These are phyloP conservation scores for Astrothelium subdiscretum DNA, from an alignment of 495 filamentous ascomycete species.

Conservation along the genomic window DNA sequence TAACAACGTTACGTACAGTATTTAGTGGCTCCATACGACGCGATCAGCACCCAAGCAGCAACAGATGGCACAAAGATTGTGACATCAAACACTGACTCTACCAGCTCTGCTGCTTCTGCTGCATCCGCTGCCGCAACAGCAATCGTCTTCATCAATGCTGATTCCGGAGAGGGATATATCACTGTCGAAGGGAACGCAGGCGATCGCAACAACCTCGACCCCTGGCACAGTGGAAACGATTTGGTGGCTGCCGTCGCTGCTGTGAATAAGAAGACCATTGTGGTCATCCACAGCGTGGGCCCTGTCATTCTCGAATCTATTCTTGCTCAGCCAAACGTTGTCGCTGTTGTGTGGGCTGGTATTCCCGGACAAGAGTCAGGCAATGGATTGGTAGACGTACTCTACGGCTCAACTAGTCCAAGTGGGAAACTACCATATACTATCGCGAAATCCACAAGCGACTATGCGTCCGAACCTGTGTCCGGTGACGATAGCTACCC, in stretches of 20 bases:
- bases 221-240: constrained; percentile 8
- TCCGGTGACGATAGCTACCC: constrained; percentile 13
- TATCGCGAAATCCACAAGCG: constrained; percentile 11
- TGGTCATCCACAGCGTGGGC: constrained; percentile 22
- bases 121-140: constrained; percentile 11
- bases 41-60: constrained; percentile 8
- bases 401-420: constrained; percentile 16
- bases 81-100: constrained; percentile 9
- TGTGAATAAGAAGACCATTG: constrained; percentile 19
- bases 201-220: constrained; percentile 15
- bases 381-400: constrained; percentile 13
- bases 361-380: constrained; percentile 22
- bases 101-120: not conserved
- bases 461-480: constrained; percentile 13
- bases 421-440: constrained; percentile 18
- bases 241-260: constrained; percentile 17
- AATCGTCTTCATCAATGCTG: constrained; percentile 24
- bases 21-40: constrained; percentile 15
- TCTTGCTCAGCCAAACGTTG: constrained; percentile 22
- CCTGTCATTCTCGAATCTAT: constrained; percentile 18
- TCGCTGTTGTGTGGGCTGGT: constrained; percentile 19
- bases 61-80: constrained; percentile 9
- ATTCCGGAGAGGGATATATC: constrained; percentile 13
- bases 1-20: not conserved
- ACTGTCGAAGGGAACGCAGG: not conserved